phyloP scores from a whole-genome alignment of 164 flowering plant genomes.

The Cinnamomum micranthum region DNA sequence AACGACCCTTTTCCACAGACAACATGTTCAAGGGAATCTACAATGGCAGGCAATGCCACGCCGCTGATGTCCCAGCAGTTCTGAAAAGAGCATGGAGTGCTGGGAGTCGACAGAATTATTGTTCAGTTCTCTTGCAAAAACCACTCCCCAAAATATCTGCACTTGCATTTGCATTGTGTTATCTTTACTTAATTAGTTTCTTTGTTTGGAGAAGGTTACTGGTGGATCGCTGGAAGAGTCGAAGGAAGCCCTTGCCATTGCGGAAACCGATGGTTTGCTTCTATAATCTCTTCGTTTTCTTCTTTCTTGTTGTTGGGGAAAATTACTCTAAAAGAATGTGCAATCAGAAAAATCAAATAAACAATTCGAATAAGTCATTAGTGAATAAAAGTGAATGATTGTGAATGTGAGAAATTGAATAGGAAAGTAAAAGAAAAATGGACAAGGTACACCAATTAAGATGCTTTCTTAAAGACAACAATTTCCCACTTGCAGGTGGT shows the following conservation, averaged over 20 bases:
- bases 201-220: slow-evolving; percentile 54
- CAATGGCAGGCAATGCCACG: slow-evolving; percentile 79
- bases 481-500: too few relatives aligned
- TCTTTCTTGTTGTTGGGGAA: not conserved
- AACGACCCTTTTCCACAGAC: slow-evolving; percentile 35
- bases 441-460: too few relatives aligned
- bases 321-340: too few relatives aligned
- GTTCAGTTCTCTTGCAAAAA: slow-evolving; percentile 30
- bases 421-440: too few relatives aligned
- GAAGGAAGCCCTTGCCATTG: slow-evolving; percentile 85
- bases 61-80: slow-evolving; percentile 62
- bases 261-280: slow-evolving; percentile 83
- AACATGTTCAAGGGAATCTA: slow-evolving; percentile 93
- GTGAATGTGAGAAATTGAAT: too few relatives aligned
- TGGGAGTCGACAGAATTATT: slow-evolving; percentile 87
- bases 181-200: not conserved
- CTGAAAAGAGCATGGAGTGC: slow-evolving; percentile 85
- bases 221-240: slow-evolving; percentile 99
- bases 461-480: too few relatives aligned
- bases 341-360: too few relatives aligned
- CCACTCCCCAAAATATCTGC: not conserved
- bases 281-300: not conserved
- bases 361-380: too few relatives aligned
- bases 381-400: too few relatives aligned
- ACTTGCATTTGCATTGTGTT: not conserved